Base-by-base conservation (phyloP, 139 green algal species). In the Marvania coccoides region DNA sequence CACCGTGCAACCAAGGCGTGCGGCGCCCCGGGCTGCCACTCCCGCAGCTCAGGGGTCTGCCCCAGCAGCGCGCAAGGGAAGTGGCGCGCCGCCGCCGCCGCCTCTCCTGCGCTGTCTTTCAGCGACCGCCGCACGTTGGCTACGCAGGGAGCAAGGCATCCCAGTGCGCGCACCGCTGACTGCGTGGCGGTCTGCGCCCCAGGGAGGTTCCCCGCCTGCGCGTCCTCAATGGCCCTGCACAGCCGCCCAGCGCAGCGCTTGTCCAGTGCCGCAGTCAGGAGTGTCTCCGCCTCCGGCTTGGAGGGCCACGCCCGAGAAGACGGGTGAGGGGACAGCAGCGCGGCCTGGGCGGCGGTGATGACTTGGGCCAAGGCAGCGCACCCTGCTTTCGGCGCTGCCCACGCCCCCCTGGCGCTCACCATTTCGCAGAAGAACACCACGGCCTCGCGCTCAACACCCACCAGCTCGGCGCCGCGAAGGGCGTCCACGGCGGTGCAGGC, bases 171-270 rank as follows among this genome's bases (percentile, higher is more conserved):
- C 19, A 51, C 19, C 19, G 42, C 42, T 51, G 42, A 19, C 19
- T 51, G 42, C 6, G 48, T 54, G 36, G 19, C 56, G 3, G 47
- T 38, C n/a, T 26, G 29, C 7, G 40, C 72, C 12, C 31, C 65
- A 30, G 57, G 58, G 6, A 53, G 60, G 23, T 46, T 56, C 3
- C 36, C 73, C 6, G 9, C 60, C 13, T 77, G 58, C 9, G 73
- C 70, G 54, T 76, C 71, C 38, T 86, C 79, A 34, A 88, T 57
- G 24, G 68, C 70, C 10, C 45, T 33, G 63, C 81, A 86, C 19
- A 89, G 69, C 59, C 63, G 58, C 2, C 58, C 48, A 1, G 76
- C 34, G n/a, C 81, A 67, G 13, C 33, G 30, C 3, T 72, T 72
- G 9, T 71, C 58, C 6, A 69, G 30, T 35, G 62, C 47, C 6